Percentiles rank a stretch among this genome's conserved stretches.
These are phyloP conservation scores for Lycium ferocissimum DNA, from an alignment of 257 asterid species.

Conservation along the genomic window DNA sequence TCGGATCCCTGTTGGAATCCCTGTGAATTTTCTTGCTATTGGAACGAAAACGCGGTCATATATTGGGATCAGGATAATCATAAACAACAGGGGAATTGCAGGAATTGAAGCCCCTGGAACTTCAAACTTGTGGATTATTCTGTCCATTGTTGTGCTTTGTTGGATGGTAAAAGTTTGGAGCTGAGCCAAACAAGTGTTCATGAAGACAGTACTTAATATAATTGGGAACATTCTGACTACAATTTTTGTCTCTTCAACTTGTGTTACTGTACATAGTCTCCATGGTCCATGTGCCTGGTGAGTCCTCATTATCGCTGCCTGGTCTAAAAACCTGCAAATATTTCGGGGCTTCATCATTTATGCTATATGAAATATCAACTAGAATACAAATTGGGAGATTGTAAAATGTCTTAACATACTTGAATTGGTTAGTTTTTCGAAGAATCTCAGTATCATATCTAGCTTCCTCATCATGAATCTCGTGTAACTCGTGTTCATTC, in stretches of 20 bases:
- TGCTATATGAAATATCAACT: not conserved
- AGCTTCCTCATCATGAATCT: slow-evolving; percentile 57
- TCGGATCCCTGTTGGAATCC: slow-evolving; percentile 77
- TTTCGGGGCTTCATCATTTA: not conserved
- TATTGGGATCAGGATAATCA: slow-evolving; percentile 59
- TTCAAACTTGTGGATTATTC: slow-evolving; percentile 57
- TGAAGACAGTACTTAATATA: slow-evolving; percentile 69
- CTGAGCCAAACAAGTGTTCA: slow-evolving; percentile 87
- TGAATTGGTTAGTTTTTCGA: slow-evolving; percentile 69
- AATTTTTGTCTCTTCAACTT: slow-evolving; percentile 82
- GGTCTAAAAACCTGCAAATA: slow-evolving; percentile 59
- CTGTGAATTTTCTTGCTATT: slow-evolving; percentile 56
- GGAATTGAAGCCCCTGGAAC: slow-evolving; percentile 78
- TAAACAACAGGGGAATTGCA: slow-evolving; percentile 61
- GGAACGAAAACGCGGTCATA: slow-evolving; percentile 68
- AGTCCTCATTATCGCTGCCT: slow-evolving; percentile 54
- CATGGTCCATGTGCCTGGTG: slow-evolving; percentile 47
- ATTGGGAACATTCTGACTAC: slow-evolving; percentile 72
- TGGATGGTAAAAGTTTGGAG: slow-evolving; percentile 83
- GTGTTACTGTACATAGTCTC: slow-evolving; percentile 69
- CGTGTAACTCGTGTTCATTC: slow-evolving; percentile 51
- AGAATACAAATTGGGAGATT: not conserved
- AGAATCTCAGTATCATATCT: slow-evolving; percentile 53
- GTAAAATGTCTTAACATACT: slow-evolving; percentile 42
- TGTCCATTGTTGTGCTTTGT: slow-evolving; percentile 71